Base-by-base conservation (phyloP, 768 basidiomycete genomes). In the Collybia mongolica region DNA sequence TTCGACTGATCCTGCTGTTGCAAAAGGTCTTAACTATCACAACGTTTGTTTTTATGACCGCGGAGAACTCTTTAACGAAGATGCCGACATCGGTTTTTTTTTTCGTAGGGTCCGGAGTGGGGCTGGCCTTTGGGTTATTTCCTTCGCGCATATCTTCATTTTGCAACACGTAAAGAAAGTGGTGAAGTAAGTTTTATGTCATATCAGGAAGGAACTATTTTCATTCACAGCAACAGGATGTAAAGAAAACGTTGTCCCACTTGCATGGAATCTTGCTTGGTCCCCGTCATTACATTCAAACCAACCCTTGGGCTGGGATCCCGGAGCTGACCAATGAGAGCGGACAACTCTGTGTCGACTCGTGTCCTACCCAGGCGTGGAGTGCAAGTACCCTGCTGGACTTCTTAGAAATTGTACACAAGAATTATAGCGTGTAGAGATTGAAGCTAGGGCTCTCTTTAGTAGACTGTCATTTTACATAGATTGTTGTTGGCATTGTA, bases 71-170 rank as follows among this genome's bases (percentile, higher is more conserved):
- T 20, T 19, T 14, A 32, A 32, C 11, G 32, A 14, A 32, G 11
- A 9, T 32, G 23, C 46, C 61, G 38, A 63, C 40, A 51, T 56
- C 48, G 60, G n/a, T n/a, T n/a, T 57, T 54, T 62, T 54, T 46
- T 39, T 46, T 17, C 53, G n/a, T n/a, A 94, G 84, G 93, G 92
- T 15, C 93, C 93, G 3, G 91, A 94, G 63, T 97, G 93, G 93
- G 89, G 87, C 8, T 96, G 93, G 93, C 93, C 93, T 9, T 70
- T 93, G 39, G 97, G 97, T 3, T 98, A 93, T 72, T 98, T 97
- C 79, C 70, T 98, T 54, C 84, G 93, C 44, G 93, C 97, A 0
- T 97, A 93, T 68, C 78, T 98, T 39, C 69, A 91, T 64, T 98
- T 98, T 65, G 93, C 97, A 64, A 81, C 74, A 11, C 69, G 71